Evolutionary conservation across 169 alveolate genomes (phyloP).

Genomic region (Plasmodium relictum): DNA sequence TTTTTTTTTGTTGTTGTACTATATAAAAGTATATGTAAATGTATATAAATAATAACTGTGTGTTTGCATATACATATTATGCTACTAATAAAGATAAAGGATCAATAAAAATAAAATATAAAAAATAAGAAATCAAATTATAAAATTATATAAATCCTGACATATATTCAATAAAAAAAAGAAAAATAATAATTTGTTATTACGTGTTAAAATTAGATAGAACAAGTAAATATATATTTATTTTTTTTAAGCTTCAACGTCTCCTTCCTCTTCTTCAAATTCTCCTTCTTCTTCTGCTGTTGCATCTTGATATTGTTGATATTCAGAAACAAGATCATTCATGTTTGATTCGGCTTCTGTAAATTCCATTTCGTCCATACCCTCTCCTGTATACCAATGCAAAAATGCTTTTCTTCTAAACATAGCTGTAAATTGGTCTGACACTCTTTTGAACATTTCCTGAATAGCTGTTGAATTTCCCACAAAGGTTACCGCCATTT

Average conservation of each 20-base stretch:
- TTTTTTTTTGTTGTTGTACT: background rate
- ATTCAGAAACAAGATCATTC: constrained; percentile 98
- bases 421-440: constrained; percentile 98
- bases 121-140: background rate
- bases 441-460: constrained; percentile 98
- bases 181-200: background rate
- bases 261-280: constrained; percentile 77
- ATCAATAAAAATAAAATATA: constrained; percentile 1
- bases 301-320: constrained; percentile 99
- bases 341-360: constrained; percentile 98
- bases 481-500: constrained; percentile 98
- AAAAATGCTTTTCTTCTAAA: constrained; percentile 98
- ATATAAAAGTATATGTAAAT: constrained; percentile 1
- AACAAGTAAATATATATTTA: constrained; percentile 12
- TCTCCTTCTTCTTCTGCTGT: constrained; percentile 96
- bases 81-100: background rate
- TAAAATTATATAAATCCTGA: constrained; percentile 26
- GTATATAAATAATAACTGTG: constrained; percentile 3
- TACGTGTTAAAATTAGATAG: background rate
- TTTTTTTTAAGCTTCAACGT: constrained; percentile 64
- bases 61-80: constrained; percentile 14
- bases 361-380: constrained; percentile 99
- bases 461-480: constrained; percentile 99
- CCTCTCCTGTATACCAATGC: constrained; percentile 99
- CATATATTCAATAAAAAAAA: constrained; percentile 27